Conservation (phyloP, 192 early-diverging fungal genomes). For the Gaertneriomyces semiglobifer region DNA sequence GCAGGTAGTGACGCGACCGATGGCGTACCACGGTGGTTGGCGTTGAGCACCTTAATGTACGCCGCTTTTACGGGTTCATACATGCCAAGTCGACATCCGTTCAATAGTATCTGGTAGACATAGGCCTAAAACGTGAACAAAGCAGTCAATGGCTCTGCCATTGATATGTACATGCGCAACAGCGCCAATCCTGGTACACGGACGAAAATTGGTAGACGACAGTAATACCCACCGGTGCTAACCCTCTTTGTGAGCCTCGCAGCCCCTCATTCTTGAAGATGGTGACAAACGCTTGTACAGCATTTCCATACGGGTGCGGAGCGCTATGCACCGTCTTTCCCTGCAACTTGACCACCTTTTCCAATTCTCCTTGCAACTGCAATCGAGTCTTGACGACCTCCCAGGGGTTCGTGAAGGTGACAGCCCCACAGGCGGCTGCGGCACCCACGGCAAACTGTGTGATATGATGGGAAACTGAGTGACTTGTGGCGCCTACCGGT, state of each 20-base stretch:
- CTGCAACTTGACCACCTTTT: not conserved
- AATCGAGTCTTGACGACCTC: constrained; percentile 94
- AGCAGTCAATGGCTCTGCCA: no score
- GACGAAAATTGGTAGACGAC: constrained; percentile 52
- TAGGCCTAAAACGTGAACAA: constrained; percentile 58
- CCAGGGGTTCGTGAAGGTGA: constrained; percentile 94
- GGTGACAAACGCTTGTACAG: constrained; percentile 69
- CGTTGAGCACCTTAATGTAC: constrained; percentile 29
- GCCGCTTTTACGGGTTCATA: constrained; percentile 79
- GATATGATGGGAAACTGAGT: constrained; percentile 21
- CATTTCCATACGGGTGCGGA: constrained; percentile 63
- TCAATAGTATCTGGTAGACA: constrained; percentile 86
- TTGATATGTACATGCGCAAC: no score
- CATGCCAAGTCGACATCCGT: constrained; percentile 86
- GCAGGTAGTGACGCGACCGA: constrained; percentile 37
- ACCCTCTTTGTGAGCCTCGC: constrained; percentile 80
- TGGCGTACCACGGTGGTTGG: constrained; percentile 16
- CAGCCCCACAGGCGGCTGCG: constrained; percentile 83
- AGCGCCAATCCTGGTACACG: no score
- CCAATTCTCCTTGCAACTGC: constrained; percentile 89
- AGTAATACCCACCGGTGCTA: constrained; percentile 53
- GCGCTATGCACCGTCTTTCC: not conserved
- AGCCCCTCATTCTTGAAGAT: constrained; percentile 81
- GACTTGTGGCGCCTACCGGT: no score
- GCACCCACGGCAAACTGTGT: constrained; percentile 73